These are phyloP conservation scores for Inonotus obliquus DNA, from an alignment of 1,284 basidiomycete species.

Conservation along the genomic window DNA sequence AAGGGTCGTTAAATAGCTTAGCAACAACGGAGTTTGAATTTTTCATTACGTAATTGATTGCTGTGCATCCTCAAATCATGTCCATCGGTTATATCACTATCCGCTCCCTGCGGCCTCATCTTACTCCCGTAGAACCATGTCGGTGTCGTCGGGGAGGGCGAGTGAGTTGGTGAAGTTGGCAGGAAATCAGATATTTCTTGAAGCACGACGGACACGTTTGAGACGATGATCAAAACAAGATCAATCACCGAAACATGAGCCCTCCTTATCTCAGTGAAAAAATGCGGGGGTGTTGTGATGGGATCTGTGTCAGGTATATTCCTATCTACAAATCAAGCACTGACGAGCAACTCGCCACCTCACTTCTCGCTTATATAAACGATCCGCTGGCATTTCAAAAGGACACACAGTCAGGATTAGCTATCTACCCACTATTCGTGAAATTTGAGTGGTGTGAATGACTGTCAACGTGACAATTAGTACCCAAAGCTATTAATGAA, in stretches of 20 bases:
- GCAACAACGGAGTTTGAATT: slow-evolving; percentile 15
- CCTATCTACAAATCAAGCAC: neutral
- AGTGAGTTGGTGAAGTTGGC: neutral
- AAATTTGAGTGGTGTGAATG: slow-evolving; percentile 65
- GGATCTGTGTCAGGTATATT: neutral
- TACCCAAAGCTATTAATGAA: slow-evolving; percentile 26
- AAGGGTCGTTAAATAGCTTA: slow-evolving; percentile 1
- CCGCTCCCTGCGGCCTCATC: neutral
- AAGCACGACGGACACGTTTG: neutral
- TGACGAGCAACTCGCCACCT: neutral
- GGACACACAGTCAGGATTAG: slow-evolving; percentile 6
- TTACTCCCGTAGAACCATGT: neutral
- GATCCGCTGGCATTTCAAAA: neutral
- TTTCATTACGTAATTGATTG: neutral
- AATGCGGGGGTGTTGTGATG: slow-evolving; percentile 14
- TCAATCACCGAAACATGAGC: neutral
- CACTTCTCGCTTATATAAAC: no score
- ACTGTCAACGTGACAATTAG: slow-evolving; percentile 34
- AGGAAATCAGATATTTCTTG: neutral
- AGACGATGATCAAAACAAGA: slow-evolving; percentile 5
- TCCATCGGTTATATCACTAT: neutral
- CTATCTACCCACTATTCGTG: slow-evolving; percentile 26
- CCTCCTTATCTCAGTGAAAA: slow-evolving; percentile 11
- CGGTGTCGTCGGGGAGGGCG: neutral
- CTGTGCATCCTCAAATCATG: neutral